These are phyloP conservation scores for Alternaria burnsii DNA, from an alignment of 2,329 filamentous ascomycete species.

Conservation along the genomic window DNA sequence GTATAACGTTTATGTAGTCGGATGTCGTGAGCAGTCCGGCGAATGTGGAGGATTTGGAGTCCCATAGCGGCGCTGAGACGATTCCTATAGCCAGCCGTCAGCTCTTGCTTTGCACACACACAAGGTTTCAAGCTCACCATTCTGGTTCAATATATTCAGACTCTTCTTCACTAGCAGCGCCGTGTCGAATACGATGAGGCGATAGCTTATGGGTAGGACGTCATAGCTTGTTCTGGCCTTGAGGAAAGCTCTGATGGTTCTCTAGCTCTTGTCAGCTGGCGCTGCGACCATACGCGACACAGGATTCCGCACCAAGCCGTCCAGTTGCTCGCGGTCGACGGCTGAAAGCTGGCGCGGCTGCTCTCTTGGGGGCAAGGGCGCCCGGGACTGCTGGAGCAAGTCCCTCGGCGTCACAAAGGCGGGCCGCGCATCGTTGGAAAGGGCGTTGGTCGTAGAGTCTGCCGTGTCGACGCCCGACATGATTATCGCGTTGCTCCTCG, in stretches of 20 bases:
- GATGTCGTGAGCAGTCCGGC: conserved; percentile 93
- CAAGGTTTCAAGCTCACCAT: conserved; percentile 66
- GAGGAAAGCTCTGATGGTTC: conserved; percentile 92
- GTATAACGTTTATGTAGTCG: conserved; percentile 98
- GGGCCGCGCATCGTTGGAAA: conserved; percentile 23
- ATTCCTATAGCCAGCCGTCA: conserved; percentile 70
- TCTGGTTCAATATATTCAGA: conserved; percentile 92
- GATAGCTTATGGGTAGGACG: conserved; percentile 93
- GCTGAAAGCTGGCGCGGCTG: conserved; percentile 58
- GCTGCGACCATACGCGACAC: background rate
- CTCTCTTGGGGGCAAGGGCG: conserved; percentile 40
- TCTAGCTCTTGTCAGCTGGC: conserved; percentile 54
- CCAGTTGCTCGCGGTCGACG: conserved; percentile 78
- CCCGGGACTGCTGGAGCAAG: conserved; percentile 24
- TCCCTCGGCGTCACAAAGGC: conserved; percentile 36
- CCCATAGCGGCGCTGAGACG: conserved; percentile 96
- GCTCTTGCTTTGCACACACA: conserved; percentile 3
- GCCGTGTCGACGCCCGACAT: conserved; percentile 51
- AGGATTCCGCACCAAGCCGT: conserved; percentile 71
- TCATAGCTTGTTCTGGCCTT: conserved; percentile 97
- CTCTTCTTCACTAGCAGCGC: conserved; percentile 96
- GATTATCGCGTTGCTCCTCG: conserved; percentile 45
- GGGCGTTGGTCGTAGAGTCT: conserved; percentile 34
- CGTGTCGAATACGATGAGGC: conserved; percentile 94
- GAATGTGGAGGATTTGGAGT: conserved; percentile 90